Evolutionary conservation across 2,329 filamentous ascomycete genomes (phyloP).

Genomic region (Magnaporthiopsis rhizophila): DNA sequence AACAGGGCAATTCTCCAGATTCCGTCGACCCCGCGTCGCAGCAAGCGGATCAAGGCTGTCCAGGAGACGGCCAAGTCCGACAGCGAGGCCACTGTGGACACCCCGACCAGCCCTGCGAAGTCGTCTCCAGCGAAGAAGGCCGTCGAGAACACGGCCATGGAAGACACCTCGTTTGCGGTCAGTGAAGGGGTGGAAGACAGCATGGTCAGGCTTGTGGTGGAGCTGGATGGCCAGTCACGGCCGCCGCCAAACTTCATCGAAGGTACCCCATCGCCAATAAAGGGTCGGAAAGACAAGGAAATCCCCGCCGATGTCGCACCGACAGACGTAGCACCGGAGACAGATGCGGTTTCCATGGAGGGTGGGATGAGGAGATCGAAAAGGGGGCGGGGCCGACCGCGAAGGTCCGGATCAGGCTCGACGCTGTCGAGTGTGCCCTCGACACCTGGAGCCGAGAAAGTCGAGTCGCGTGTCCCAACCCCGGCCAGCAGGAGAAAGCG

Average conservation of each 20-base stretch:
- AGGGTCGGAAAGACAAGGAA: neutral
- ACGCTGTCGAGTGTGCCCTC: constrained; percentile 9
- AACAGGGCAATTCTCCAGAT: neutral
- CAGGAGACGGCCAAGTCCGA: constrained; percentile 33
- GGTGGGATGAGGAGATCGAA: constrained; percentile 14
- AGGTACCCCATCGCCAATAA: constrained; percentile 4
- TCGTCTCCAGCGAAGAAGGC: neutral
- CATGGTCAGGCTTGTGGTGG: constrained; percentile 39
- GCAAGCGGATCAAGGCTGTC: constrained; percentile 10
- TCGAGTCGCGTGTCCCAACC: constrained; percentile 15
- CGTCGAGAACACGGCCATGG: neutral
- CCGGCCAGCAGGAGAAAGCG: constrained; percentile 19
- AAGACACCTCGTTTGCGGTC: constrained; percentile 28
- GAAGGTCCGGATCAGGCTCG: constrained; percentile 11
- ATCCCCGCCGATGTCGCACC: neutral
- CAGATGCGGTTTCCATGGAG: constrained; percentile 13
- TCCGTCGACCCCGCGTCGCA: constrained; percentile 15
- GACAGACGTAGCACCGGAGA: neutral
- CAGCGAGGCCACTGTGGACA: constrained; percentile 42
- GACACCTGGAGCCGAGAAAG: constrained; percentile 9
- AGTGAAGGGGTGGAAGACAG: constrained; percentile 39
- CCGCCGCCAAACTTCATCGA: constrained; percentile 10
- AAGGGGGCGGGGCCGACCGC: constrained; percentile 15
- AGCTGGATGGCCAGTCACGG: constrained; percentile 34
- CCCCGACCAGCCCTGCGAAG: constrained; percentile 31